Conservation (phyloP, 2,329 filamentous ascomycete genomes). For the Aspergillus hortae region DNA sequence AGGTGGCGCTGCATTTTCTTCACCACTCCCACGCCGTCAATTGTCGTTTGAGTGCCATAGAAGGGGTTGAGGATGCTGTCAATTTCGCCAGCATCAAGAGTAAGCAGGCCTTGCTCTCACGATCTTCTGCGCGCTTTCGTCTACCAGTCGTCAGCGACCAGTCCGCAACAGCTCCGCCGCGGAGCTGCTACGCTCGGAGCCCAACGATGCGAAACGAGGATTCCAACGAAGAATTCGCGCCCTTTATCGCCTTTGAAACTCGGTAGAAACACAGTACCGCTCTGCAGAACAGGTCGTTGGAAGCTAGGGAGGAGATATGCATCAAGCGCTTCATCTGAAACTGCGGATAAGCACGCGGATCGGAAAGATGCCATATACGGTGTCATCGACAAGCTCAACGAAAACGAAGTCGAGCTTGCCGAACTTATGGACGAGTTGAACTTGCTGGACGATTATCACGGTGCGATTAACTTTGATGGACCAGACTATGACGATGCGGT, state of each 20-base stretch:
- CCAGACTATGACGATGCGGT: conserved; percentile 27
- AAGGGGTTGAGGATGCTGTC: conserved; percentile 32
- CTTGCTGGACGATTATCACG: conserved; percentile 24
- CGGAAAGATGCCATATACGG: conserved; percentile 30
- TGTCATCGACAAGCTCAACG: conserved; percentile 36
- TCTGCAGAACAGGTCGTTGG: conserved; percentile 3
- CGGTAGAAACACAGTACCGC: background rate
- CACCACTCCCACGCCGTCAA: conserved; percentile 5
- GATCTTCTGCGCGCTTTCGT: conserved; percentile 22
- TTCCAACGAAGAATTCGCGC: conserved; percentile 7
- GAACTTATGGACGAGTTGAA: conserved; percentile 34
- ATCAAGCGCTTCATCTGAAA: conserved; percentile 19
- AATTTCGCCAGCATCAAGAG: conserved; percentile 26
- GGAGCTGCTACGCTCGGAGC: conserved; percentile 20
- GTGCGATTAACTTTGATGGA: conserved; percentile 20
- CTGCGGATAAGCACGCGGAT: conserved; percentile 13
- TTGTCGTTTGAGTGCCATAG: conserved; percentile 9
- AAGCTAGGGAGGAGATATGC: conserved; percentile 17
- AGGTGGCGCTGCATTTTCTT: conserved; percentile 15
- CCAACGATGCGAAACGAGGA: conserved; percentile 14
- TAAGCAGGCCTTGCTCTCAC: conserved; percentile 25
- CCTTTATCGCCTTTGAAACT: conserved; percentile 2
- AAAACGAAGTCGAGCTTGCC: conserved; percentile 32
- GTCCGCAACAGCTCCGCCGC: conserved; percentile 22
- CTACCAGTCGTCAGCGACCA: conserved; percentile 15